Conservation (phyloP, 2,329 filamentous ascomycete genomes). For the Beauveria bassiana region DNA sequence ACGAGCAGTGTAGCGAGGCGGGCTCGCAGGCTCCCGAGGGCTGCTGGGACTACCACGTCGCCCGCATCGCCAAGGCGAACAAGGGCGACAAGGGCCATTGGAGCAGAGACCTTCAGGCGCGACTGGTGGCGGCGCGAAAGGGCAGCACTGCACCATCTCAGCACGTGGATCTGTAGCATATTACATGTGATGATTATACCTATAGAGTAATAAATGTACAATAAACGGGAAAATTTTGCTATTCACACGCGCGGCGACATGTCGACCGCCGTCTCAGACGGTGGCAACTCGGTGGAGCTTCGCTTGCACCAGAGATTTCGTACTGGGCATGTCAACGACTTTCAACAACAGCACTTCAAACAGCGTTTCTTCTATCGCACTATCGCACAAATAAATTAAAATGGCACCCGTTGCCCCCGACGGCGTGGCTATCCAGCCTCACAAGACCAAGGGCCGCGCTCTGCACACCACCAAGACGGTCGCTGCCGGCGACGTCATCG, state of each 20-base stretch:
- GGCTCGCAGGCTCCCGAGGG: conserved; percentile 34
- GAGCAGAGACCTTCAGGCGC: conserved; percentile 35
- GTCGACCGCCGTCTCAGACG: neutral
- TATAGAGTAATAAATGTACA: neutral
- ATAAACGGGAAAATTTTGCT: neutral
- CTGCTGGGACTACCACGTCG: conserved; percentile 52
- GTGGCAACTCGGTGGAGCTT: conserved; percentile 2
- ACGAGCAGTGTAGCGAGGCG: conserved; percentile 28
- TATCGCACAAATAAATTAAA: neutral
- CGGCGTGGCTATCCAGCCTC: neutral
- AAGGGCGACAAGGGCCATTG: conserved; percentile 33
- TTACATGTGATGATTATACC: neutral
- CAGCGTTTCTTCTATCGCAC: neutral
- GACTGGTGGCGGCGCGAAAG: conserved; percentile 27
- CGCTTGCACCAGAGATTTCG: conserved; percentile 7
- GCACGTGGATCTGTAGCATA: conserved; percentile 27
- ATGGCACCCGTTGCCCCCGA: neutral
- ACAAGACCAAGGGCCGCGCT: conserved; percentile 33
- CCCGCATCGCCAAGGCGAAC: conserved; percentile 29
- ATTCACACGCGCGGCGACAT: neutral
- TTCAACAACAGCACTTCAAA: neutral
- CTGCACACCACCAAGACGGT: conserved; percentile 37
- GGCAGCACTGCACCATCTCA: conserved; percentile 17
- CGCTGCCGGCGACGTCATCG: conserved; percentile 37
- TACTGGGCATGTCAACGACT: neutral